Base-by-base conservation (phyloP, 2,329 filamentous ascomycete species). In the Phialophora expanda region DNA sequence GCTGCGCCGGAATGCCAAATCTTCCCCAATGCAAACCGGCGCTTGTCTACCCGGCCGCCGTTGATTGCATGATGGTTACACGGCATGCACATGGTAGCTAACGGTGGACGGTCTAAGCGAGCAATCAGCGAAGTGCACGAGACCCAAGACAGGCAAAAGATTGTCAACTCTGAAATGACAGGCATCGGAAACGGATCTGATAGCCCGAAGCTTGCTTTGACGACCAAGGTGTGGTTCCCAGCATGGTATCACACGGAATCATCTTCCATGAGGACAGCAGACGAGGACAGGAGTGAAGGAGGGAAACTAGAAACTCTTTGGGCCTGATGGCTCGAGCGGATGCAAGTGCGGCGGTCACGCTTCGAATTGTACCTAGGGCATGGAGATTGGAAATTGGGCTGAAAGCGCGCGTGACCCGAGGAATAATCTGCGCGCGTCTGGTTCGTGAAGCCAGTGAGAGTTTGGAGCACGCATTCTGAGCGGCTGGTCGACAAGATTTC, bases 81-180 rank as follows among this genome's bases (percentile, higher is more conserved):
- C 53, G 53, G 28, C 53, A 34, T 30, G n/a, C 53, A 34, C 53
- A 34, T 55, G 53, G 24, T 28, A 17, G 28, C 28, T 30, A 55
- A 20, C 30, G 53, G 53, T 55, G 53, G 53, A 11, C 12, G 3
- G 6, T 22, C 7, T 34, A 20, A 34, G 12, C 24, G 53, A 55
- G 24, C 26, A 34, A 55, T 51, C 48, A 51, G 48, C 8, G 48
- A 24, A 26, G 20, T 51, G 48, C 20, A 51, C 48, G 48, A 62
- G 50, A 55, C 24, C 59, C 59, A 24, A 62, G 59, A 62, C 38
- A 56, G 59, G 59, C 20, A 62, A 62, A 62, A 56, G 59, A 62
- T 62, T 61, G 28, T 61, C 58, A 20, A 54, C 11, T n/a, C 34
- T 44, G 20, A 51, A 44, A 51, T 51, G 48, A 51, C 48, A 28